These are phyloP conservation scores for Nissolia schottii DNA, from an alignment of 306 rosid species.

Conservation along the genomic window DNA sequence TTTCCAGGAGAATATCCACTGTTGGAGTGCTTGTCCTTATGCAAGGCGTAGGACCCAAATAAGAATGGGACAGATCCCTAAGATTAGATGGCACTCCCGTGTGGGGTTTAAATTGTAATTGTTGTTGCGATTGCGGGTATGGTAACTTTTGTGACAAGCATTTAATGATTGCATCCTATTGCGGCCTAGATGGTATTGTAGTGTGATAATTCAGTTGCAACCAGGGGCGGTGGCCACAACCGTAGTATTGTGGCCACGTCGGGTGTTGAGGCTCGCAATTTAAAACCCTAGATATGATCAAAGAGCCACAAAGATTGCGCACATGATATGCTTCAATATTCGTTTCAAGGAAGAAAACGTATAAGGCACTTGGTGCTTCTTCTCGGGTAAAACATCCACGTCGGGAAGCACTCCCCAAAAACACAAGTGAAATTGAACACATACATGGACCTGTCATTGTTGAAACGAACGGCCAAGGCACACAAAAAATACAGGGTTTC, in stretches of 20 bases:
- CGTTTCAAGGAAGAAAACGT: neutral
- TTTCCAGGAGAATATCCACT: conserved; percentile 24
- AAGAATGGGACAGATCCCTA: conserved; percentile 17
- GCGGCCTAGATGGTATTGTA: too few species aligned
- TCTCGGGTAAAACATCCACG: neutral
- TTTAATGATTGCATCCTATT: too few species aligned
- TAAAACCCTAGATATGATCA: neutral
- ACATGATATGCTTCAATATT: conserved; percentile 15
- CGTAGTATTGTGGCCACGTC: too few species aligned
- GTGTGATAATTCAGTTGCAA: too few species aligned
- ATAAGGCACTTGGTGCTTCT: neutral
- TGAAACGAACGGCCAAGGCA: conserved; percentile 22
- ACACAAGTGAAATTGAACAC: neutral
- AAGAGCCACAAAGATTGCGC: neutral
- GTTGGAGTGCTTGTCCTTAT: conserved; percentile 19
- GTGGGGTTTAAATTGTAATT: too few species aligned
- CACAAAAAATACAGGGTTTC: neutral
- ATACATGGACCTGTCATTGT: conserved; percentile 23
- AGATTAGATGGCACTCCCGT: neutral
- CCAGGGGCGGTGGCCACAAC: too few species aligned
- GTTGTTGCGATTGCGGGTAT: too few species aligned
- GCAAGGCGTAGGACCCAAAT: conserved; percentile 26
- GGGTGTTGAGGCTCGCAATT: too few species aligned
- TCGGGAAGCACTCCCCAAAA: neutral
- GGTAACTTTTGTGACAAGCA: too few species aligned